Evolutionary conservation across 768 basidiomycete species (phyloP).

Genomic region (Boletus subcaerulescens): DNA sequence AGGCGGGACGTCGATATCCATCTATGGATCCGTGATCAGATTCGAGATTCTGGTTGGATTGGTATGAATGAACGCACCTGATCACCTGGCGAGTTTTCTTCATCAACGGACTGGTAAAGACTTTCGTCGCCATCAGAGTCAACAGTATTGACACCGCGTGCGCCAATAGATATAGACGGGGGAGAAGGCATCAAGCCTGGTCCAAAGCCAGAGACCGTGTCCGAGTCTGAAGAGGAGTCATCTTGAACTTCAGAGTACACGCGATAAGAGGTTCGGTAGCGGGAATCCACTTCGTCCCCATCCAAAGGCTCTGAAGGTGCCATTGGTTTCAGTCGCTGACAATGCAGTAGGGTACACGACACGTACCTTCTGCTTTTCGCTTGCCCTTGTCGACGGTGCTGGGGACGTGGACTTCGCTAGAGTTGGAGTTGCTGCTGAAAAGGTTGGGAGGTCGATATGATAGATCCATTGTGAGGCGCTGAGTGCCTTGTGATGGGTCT

Average conservation of each 20-base stretch:
- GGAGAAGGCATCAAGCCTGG: constrained; percentile 7
- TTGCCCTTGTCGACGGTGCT: constrained; percentile 19
- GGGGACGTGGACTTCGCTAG: background rate
- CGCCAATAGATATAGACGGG: background rate
- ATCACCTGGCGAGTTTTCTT: background rate
- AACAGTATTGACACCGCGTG: background rate
- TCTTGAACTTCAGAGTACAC: background rate
- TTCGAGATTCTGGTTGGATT: background rate
- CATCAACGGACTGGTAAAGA: constrained; percentile 14
- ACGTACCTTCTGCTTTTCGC: constrained; percentile 16
- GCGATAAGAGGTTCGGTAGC: background rate
- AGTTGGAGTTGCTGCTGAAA: background rate
- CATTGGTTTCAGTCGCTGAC: background rate
- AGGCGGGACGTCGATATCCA: constrained; percentile 8
- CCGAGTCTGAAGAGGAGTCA: constrained; percentile 5
- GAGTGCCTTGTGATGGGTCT: background rate
- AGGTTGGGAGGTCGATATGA: constrained; percentile 9
- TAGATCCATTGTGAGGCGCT: constrained; percentile 9
- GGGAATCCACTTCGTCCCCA: background rate
- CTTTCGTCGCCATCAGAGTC: constrained; percentile 11
- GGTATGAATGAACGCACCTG: constrained; percentile 8
- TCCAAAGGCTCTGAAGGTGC: constrained; percentile 11
- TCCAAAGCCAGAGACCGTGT: background rate
- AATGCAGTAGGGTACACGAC: background rate
- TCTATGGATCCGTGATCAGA: constrained; percentile 11